Conservation (phyloP, 139 green algal species). For the Edaphochlamys debaryana region DNA sequence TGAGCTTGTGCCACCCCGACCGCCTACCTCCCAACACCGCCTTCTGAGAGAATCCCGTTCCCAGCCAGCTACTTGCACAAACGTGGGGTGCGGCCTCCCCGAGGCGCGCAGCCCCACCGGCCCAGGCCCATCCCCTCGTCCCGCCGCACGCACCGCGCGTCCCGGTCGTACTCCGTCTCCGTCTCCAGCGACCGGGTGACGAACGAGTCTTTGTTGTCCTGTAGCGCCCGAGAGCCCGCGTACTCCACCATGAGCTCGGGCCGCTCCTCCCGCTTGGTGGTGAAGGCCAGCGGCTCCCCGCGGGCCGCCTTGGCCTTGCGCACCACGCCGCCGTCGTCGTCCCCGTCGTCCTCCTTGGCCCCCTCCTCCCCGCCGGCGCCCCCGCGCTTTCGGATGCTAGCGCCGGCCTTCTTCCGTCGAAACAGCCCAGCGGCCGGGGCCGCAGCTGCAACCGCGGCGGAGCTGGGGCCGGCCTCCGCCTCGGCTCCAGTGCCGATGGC, state of each 20-base stretch:
- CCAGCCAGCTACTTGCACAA: no score
- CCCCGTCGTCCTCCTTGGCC: slow-evolving; percentile 27
- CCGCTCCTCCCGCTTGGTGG: slow-evolving; percentile 41
- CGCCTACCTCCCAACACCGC: no score
- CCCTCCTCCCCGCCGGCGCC: slow-evolving; percentile 52
- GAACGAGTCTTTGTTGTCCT: slow-evolving; percentile 55
- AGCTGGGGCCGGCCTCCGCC: not conserved
- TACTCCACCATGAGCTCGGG: slow-evolving; percentile 46
- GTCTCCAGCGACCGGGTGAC: slow-evolving; percentile 78
- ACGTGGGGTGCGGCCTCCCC: no score
- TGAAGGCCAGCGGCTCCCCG: slow-evolving; percentile 66
- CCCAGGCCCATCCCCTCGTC: no score
- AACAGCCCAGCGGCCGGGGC: slow-evolving; percentile 35
- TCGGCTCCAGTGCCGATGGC: not conserved
- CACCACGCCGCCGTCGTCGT: slow-evolving; percentile 43
- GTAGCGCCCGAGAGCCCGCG: slow-evolving; percentile 43
- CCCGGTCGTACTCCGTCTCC: slow-evolving; percentile 82
- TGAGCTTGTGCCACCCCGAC: no score
- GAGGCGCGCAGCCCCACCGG: no score
- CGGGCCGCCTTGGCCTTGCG: slow-evolving; percentile 61
- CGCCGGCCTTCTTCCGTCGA: slow-evolving; percentile 50
- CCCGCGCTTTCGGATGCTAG: slow-evolving; percentile 75
- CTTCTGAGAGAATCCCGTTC: no score
- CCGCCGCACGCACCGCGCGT: no score
- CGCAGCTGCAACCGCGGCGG: slow-evolving; percentile 26